A percentile compares a stretch with the other conserved stretches of the same genome.
Conservation (phyloP, 306 rosid species). For the Canavalia gladiata region DNA sequence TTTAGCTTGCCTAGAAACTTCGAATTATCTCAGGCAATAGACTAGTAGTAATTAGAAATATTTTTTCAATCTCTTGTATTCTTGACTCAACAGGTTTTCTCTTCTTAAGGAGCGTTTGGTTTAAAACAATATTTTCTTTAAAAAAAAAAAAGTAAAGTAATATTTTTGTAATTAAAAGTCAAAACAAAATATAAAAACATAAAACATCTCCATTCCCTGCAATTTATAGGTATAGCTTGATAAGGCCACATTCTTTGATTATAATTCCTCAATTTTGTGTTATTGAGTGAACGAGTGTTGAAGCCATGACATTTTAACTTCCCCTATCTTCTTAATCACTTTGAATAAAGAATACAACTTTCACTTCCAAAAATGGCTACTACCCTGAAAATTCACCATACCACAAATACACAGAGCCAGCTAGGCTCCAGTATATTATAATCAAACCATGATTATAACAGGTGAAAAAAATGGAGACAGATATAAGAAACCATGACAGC, state of each 20-base stretch:
- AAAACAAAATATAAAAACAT: too few species aligned
- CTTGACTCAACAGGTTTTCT: conserved; percentile 23
- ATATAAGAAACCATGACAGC: conserved; percentile 5
- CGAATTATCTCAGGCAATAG: not conserved
- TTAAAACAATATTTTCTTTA: too few species aligned
- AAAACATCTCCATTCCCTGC: not conserved
- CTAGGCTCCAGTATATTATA: not conserved
- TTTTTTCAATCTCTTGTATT: conserved; percentile 11
- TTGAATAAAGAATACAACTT: not conserved
- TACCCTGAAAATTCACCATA: conserved; percentile 1
- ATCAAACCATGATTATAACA: not conserved
- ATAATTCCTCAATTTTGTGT: conserved; percentile 22
- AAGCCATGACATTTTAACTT: conserved; percentile 3
- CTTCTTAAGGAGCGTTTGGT: not conserved
- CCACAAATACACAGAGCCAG: not conserved
- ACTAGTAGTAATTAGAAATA: conserved; percentile 1
- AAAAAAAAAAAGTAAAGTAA: too few species aligned
- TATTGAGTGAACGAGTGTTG: not conserved
- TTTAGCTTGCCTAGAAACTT: conserved; percentile 6
- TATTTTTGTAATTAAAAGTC: too few species aligned
- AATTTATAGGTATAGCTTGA: not conserved
- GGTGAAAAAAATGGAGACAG: conserved; percentile 3
- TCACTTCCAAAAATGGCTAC: conserved; percentile 5
- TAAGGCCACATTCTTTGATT: conserved; percentile 6
- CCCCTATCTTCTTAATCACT: not conserved